A percentile compares a stretch with the other conserved stretches of the same genome.
Conservation (phyloP, 1,284 basidiomycete species). For the Cutaneotrichosporon daszewskae region DNA sequence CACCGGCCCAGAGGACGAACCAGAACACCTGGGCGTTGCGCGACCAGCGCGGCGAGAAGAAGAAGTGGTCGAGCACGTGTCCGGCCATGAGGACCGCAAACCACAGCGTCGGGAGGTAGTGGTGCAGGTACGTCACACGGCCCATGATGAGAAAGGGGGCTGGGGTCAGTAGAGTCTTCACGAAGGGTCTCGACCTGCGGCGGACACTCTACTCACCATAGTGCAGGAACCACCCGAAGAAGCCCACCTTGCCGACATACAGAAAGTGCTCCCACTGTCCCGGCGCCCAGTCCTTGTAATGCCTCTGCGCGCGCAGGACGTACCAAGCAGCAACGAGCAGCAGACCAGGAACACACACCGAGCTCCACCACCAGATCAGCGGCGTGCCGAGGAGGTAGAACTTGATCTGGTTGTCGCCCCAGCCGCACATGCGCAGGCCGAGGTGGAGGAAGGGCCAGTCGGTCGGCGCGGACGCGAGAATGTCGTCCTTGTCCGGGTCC, state of each 20-base stretch:
- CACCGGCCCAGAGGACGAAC: slow-evolving; percentile 59
- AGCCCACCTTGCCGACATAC: slow-evolving; percentile 85
- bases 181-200: no score
- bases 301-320: slow-evolving; percentile 75
- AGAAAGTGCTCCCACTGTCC: slow-evolving; percentile 92
- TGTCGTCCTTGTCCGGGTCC: slow-evolving; percentile 96
- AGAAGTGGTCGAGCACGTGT: slow-evolving; percentile 85
- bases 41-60: slow-evolving; percentile 61
- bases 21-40: slow-evolving; percentile 62
- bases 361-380: slow-evolving; percentile 83
- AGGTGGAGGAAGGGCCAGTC: slow-evolving; percentile 92
- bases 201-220: slow-evolving; percentile 59
- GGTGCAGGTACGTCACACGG: slow-evolving; percentile 55
- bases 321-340: slow-evolving; percentile 61
- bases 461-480: slow-evolving; percentile 81
- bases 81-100: slow-evolving; percentile 90
- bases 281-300: slow-evolving; percentile 84
- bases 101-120: slow-evolving; percentile 80
- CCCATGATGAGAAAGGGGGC: slow-evolving; percentile 96
- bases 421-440: slow-evolving; percentile 94
- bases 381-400: slow-evolving; percentile 93
- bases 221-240: slow-evolving; percentile 89
- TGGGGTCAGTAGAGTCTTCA: slow-evolving; percentile 36
- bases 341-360: slow-evolving; percentile 61
- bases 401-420: slow-evolving; percentile 81